phyloP scores from a whole-genome alignment of 495 filamentous ascomycete genomes.

The Penicillium robsamsonii region DNA sequence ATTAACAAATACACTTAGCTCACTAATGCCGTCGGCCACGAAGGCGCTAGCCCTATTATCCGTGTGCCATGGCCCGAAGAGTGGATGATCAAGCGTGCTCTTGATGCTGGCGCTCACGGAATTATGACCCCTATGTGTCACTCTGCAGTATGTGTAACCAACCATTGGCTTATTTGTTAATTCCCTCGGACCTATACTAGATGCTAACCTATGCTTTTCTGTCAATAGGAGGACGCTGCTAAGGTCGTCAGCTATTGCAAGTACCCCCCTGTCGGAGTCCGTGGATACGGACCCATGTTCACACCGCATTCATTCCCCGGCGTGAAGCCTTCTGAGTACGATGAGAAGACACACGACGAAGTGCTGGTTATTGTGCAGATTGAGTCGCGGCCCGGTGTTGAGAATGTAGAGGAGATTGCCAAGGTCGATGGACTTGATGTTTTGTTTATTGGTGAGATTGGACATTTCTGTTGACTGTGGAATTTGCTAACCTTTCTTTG shows the following conservation, averaged over 20 bases:
- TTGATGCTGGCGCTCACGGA: constrained; percentile 69
- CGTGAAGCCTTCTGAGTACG: constrained; percentile 38
- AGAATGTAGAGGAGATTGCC: constrained; percentile 51
- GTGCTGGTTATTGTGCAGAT: constrained; percentile 47
- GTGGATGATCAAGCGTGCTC: constrained; percentile 73
- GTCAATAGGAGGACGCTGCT: constrained; percentile 51
- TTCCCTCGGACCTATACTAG: not conserved
- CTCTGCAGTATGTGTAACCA: constrained; percentile 25
- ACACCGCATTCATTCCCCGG: constrained; percentile 40
- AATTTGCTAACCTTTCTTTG: not conserved
- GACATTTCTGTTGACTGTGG: not conserved
- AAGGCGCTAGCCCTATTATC: constrained; percentile 65
- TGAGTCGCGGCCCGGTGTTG: constrained; percentile 45
- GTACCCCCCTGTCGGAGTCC: constrained; percentile 62
- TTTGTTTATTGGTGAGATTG: constrained; percentile 38
- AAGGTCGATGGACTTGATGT: constrained; percentile 45
- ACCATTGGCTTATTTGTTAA: not conserved
- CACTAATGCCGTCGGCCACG: constrained; percentile 57
- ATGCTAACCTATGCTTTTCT: not conserved
- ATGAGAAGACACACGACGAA: constrained; percentile 33
- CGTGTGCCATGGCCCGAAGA: constrained; percentile 63
- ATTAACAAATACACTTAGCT: constrained; percentile 18
- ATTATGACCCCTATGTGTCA: constrained; percentile 48
- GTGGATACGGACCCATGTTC: constrained; percentile 68
- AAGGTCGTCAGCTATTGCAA: constrained; percentile 60